phyloP scores from a whole-genome alignment of 2,329 filamentous ascomycete species.

The Calcarisporium arbuscula region DNA sequence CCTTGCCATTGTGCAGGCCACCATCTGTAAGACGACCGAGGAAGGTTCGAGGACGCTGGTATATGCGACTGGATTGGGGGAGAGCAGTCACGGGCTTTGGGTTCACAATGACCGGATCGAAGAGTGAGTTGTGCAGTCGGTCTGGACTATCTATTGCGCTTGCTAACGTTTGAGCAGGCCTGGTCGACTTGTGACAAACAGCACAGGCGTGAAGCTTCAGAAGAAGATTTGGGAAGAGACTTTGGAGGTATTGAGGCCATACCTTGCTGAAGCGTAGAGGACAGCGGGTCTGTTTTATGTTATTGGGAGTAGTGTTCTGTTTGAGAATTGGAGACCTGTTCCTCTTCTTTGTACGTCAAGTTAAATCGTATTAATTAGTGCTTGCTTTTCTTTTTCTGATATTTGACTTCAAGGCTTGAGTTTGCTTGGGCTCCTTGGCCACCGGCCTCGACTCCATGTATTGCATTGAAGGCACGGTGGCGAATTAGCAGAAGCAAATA shows the following conservation, averaged over 20 bases:
- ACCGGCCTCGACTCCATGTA: too few species aligned
- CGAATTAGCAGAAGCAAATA: too few species aligned
- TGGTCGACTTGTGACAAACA: constrained; percentile 2
- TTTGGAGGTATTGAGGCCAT: neutral
- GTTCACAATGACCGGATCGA: constrained; percentile 2
- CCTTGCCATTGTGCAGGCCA: constrained; percentile 1
- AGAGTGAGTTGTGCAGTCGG: neutral
- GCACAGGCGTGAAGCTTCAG: neutral
- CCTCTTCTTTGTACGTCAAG: too few species aligned
- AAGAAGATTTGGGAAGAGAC: constrained; percentile 2
- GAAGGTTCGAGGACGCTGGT: constrained; percentile 1
- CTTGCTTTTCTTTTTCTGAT: too few species aligned
- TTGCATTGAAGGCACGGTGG: too few species aligned
- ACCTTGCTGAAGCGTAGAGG: too few species aligned
- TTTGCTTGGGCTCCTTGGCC: too few species aligned
- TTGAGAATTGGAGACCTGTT: too few species aligned
- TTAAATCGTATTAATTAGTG: too few species aligned
- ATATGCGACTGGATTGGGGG: neutral
- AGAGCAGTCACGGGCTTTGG: constrained; percentile 1
- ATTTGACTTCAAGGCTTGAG: too few species aligned
- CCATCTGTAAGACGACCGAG: constrained; percentile 3
- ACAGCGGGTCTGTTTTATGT: too few species aligned
- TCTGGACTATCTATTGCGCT: neutral
- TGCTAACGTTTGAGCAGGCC: neutral
- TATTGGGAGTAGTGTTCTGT: too few species aligned